Evolutionary conservation across 352 stramenopile species (phyloP).

Genomic region (Pythium phragmiticola): DNA sequence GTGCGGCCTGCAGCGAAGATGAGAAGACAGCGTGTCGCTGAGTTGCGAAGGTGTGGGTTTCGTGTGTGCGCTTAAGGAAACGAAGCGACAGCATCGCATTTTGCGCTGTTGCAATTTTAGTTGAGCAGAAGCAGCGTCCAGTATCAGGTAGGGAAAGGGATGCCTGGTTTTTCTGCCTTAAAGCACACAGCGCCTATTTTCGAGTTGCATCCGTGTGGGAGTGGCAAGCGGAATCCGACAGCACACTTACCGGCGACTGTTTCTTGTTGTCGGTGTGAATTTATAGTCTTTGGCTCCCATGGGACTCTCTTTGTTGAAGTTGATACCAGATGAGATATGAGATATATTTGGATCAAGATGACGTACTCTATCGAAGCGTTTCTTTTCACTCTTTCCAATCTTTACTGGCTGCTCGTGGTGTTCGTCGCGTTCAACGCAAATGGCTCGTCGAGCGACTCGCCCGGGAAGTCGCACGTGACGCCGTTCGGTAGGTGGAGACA

Average conservation of each 20-base stretch:
- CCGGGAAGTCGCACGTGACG: constrained; percentile 10
- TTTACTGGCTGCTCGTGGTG: not conserved
- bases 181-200: not conserved
- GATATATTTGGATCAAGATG: not conserved
- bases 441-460: not conserved
- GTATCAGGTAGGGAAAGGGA: not conserved
- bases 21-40: not conserved
- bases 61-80: not conserved
- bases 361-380: too few relatives aligned
- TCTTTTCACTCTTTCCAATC: not conserved
- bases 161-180: not conserved
- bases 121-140: too few relatives aligned
- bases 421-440: not conserved
- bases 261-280: not conserved
- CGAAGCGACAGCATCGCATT: not conserved
- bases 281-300: too few relatives aligned
- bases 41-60: too few relatives aligned
- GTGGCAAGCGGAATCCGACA: too few relatives aligned
- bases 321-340: not conserved
- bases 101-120: too few relatives aligned
- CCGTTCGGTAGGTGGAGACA: constrained; percentile 10
- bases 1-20: not conserved
- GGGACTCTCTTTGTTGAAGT: too few relatives aligned
- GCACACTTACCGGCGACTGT: too few relatives aligned
- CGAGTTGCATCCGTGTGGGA: too few relatives aligned